phyloP scores from a whole-genome alignment of 2,329 filamentous ascomycete genomes.

The Pleomassaria siparia region DNA sequence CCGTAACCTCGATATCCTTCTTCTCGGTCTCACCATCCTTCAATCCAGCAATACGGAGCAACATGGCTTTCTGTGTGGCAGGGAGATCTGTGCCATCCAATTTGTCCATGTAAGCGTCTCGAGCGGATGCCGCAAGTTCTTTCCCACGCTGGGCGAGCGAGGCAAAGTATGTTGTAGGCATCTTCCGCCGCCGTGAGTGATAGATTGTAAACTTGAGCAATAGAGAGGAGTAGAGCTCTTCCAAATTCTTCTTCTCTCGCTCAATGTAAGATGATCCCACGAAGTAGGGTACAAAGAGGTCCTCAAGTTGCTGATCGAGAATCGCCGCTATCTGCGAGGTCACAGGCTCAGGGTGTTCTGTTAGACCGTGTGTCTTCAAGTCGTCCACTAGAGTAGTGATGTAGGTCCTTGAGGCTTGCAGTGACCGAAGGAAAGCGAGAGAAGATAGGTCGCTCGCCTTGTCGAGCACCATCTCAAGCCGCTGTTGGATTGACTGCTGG shows the following conservation, averaged over 20 bases:
- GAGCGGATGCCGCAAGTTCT: slow-evolving; percentile 82
- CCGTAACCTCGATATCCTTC: slow-evolving; percentile 85
- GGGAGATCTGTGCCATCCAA: slow-evolving; percentile 88
- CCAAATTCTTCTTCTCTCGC: slow-evolving; percentile 66
- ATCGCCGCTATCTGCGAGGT: slow-evolving; percentile 78
- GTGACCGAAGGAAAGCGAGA: slow-evolving; percentile 82
- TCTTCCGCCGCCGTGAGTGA: slow-evolving; percentile 84
- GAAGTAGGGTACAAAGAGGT: slow-evolving; percentile 67
- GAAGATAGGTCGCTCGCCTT: slow-evolving; percentile 92
- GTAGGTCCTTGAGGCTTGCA: slow-evolving; percentile 89
- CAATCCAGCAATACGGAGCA: slow-evolving; percentile 84
- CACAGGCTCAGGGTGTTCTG: slow-evolving; percentile 89
- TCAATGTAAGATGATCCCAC: slow-evolving; percentile 67
- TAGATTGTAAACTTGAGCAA: slow-evolving; percentile 98
- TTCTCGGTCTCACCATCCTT: slow-evolving; percentile 73
- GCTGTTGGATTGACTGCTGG: slow-evolving; percentile 96
- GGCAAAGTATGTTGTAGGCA: slow-evolving; percentile 87
- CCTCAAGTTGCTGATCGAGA: slow-evolving; percentile 68
- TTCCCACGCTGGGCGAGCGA: slow-evolving; percentile 87
- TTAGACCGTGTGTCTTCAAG: slow-evolving; percentile 88
- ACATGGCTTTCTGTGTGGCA: slow-evolving; percentile 83
- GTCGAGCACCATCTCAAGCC: slow-evolving; percentile 91
- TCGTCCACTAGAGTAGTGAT: slow-evolving; percentile 88
- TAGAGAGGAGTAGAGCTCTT: slow-evolving; percentile 84
- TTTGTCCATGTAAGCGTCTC: slow-evolving; percentile 87